Evolutionary conservation across 371 early-diverging fungal species (phyloP).

Genomic region (Mucor plumbeus): DNA sequence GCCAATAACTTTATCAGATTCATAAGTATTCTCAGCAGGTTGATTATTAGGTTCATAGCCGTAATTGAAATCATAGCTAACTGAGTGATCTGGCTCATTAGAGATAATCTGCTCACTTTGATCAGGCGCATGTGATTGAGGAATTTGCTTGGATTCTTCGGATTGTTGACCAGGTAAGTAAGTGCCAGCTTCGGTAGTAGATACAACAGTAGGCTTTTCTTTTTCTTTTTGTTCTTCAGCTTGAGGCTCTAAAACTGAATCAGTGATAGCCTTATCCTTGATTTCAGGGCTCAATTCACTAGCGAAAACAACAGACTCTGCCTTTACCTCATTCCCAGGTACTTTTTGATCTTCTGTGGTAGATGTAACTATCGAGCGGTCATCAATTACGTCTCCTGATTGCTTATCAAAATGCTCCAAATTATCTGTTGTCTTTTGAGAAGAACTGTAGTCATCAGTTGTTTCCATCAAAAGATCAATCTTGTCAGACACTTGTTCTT

Average conservation of each 20-base stretch:
- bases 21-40: background rate
- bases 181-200: background rate
- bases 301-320: background rate
- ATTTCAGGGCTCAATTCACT: background rate
- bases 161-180: background rate
- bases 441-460: background rate
- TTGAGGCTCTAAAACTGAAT: background rate
- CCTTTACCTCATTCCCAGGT: background rate
- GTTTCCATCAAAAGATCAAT: background rate
- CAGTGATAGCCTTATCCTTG: background rate
- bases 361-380: background rate
- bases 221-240: background rate
- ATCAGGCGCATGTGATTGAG: background rate
- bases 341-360: conserved; percentile 1
- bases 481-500: background rate
- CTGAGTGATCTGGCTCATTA: background rate
- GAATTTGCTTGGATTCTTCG: background rate
- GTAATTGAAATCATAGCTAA: background rate
- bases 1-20: background rate
- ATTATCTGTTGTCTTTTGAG: background rate
- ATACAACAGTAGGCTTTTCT: background rate
- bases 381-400: background rate
- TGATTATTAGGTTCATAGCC: background rate
- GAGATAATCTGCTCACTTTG: background rate
- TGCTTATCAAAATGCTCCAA: background rate